phyloP scores from a whole-genome alignment of 352 stramenopile species.

The Pythium brachiatum region DNA sequence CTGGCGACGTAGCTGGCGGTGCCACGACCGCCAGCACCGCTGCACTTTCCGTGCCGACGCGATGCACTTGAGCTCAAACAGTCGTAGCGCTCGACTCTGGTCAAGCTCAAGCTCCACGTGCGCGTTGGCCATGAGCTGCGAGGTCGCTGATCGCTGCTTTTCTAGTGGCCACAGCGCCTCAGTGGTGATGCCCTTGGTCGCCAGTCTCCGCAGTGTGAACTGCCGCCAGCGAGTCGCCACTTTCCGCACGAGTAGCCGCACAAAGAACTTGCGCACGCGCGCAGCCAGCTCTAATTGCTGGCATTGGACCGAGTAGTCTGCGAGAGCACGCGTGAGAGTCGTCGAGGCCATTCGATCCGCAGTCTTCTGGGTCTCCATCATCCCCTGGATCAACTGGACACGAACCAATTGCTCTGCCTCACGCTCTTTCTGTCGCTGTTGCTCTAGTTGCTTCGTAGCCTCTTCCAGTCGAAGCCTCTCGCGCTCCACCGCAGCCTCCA shows the following conservation, averaged over 20 bases:
- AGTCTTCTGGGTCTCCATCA: conserved; percentile 11
- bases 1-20: conserved; percentile 3
- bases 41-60: conserved; percentile 18
- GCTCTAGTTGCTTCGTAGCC: not conserved
- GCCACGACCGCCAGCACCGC: conserved; percentile 21
- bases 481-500: not conserved
- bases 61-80: conserved; percentile 21
- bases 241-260: conserved; percentile 10
- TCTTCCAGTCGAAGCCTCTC: not conserved
- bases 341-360: not conserved
- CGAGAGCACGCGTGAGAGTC: not conserved
- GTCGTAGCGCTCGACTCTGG: conserved; percentile 3
- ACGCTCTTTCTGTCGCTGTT: not conserved
- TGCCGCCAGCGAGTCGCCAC: conserved; percentile 15
- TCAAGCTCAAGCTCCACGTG: not conserved
- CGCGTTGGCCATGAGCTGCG: not conserved
- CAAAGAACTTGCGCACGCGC: not conserved
- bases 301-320: not conserved
- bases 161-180: conserved; percentile 14
- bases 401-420: not conserved
- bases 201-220: conserved; percentile 1
- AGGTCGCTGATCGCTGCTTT: not conserved
- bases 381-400: not conserved
- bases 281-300: not conserved
- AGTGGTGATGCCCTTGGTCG: conserved; percentile 2